A percentile compares a stretch with the other conserved stretches of the same genome.
Evolutionary conservation across 1,139 yeast species (phyloP).

Genomic region (Blastobotrys buckinghamii): DNA sequence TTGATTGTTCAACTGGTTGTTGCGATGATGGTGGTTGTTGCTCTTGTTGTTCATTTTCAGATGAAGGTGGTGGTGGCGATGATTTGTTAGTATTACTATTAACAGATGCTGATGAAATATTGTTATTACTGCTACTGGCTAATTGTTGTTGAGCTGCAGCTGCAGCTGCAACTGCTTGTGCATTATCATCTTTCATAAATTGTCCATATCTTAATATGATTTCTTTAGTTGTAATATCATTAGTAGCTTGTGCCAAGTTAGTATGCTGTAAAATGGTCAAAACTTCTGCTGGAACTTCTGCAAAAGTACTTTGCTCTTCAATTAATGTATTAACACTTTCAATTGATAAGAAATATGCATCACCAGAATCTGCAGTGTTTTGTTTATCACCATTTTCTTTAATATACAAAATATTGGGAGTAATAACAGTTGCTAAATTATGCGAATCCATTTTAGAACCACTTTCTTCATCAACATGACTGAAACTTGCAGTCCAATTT

Average conservation of each 20-base stretch:
- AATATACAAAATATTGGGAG: conserved; percentile 78
- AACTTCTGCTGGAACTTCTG: conserved; percentile 60
- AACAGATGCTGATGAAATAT: not conserved
- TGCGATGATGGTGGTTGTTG: not conserved
- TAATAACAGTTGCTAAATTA: conserved; percentile 89
- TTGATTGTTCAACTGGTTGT: not conserved
- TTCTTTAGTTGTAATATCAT: conserved; percentile 30
- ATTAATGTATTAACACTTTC: conserved; percentile 85
- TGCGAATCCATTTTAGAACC: conserved; percentile 98
- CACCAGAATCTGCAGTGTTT: conserved; percentile 50
- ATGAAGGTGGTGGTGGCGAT: not conserved
- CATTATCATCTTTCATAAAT: conserved; percentile 16
- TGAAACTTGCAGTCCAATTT: conserved; percentile 94
- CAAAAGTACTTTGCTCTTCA: conserved; percentile 73
- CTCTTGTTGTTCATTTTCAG: too few species aligned
- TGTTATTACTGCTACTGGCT: not conserved
- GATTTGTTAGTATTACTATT: not conserved
- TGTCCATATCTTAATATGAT: conserved; percentile 27
- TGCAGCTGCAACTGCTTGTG: conserved; percentile 12
- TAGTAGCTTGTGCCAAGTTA: conserved; percentile 20
- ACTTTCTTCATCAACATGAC: conserved; percentile 49
- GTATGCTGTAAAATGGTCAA: conserved; percentile 32
- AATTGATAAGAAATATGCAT: conserved; percentile 80
- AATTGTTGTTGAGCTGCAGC: conserved; percentile 1
- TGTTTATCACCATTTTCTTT: conserved; percentile 28